A percentile compares a stretch with the other conserved stretches of the same genome.
phyloP scores from a whole-genome alignment of 352 stramenopile genomes.

The Globisporangium nagaii region DNA sequence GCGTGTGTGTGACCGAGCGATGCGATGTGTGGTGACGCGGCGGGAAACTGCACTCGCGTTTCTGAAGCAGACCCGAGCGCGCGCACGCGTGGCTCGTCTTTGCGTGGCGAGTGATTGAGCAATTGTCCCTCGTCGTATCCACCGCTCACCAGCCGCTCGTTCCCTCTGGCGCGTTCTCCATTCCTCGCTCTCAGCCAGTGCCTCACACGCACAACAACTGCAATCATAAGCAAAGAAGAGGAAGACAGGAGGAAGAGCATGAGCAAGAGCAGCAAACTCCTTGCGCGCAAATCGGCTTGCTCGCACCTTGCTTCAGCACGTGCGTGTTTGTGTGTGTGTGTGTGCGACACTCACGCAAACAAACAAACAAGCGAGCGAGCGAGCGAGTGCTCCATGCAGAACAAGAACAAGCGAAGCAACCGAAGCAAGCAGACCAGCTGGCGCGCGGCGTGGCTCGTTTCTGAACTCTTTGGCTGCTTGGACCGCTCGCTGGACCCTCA shows the following conservation, averaged over 20 bases:
- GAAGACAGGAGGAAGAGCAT: too few relatives aligned
- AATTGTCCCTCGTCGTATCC: neutral
- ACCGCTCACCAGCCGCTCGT: neutral
- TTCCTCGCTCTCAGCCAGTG: too few relatives aligned
- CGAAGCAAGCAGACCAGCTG: neutral
- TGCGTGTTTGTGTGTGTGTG: too few relatives aligned
- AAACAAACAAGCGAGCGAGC: too few relatives aligned
- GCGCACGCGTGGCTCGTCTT: neutral
- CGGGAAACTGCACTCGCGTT: conserved; percentile 4
- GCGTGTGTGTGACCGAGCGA: neutral
- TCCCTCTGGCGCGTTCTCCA: too few relatives aligned
- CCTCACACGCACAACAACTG: too few relatives aligned
- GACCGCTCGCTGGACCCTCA: neutral
- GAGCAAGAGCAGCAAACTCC: too few relatives aligned
- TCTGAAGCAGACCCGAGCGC: conserved; percentile 2
- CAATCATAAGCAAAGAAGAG: too few relatives aligned
- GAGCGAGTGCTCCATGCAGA: too few relatives aligned
- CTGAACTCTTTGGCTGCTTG: neutral
- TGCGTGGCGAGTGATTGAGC: neutral
- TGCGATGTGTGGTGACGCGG: neutral
- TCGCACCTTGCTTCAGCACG: too few relatives aligned
- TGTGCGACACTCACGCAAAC: neutral
- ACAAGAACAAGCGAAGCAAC: neutral
- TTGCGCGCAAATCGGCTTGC: too few relatives aligned
- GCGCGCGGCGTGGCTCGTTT: neutral